These are phyloP conservation scores for Cyberlindnera lachancei DNA, from an alignment of 805 yeast genomes.

Conservation along the genomic window DNA sequence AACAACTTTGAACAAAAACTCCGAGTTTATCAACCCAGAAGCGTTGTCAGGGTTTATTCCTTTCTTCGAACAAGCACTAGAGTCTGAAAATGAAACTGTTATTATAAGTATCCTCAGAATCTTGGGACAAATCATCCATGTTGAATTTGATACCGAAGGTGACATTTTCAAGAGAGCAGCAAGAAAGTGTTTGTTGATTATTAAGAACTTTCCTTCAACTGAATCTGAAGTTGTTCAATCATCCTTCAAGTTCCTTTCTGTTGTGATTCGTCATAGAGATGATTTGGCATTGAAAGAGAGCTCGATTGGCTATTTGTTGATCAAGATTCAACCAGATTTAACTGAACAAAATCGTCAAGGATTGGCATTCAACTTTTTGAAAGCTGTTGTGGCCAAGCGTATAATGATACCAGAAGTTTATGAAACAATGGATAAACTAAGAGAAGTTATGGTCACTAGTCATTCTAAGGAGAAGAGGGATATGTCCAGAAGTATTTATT, in stretches of 20 bases:
- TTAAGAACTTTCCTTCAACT: constrained; percentile 73
- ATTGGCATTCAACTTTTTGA: constrained; percentile 76
- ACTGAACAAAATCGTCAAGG: constrained; percentile 88
- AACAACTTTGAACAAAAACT: constrained; percentile 60
- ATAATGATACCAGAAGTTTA: constrained; percentile 81
- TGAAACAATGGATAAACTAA: constrained; percentile 75
- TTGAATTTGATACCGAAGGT: constrained; percentile 49
- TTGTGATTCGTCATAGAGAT: constrained; percentile 61
- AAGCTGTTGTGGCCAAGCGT: constrained; percentile 67
- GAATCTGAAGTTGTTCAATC: constrained; percentile 75
- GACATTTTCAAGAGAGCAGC: constrained; percentile 53
- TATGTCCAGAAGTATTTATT: constrained; percentile 74
- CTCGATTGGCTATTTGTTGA: constrained; percentile 67
- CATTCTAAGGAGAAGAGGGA: constrained; percentile 78
- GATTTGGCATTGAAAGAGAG: constrained; percentile 59
- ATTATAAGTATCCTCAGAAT: constrained; percentile 59
- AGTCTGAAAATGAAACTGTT: constrained; percentile 72
- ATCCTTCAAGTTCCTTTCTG: constrained; percentile 64
- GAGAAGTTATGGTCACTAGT: constrained; percentile 83
- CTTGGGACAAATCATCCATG: constrained; percentile 47
- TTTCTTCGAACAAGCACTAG: constrained; percentile 49
- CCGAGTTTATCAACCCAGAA: constrained; percentile 46
- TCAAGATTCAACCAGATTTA: constrained; percentile 73
- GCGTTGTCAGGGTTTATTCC: constrained; percentile 74
- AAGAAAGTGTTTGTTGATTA: constrained; percentile 49